A percentile compares a stretch with the other conserved stretches of the same genome.
Evolutionary conservation across 2,329 filamentous ascomycete genomes (phyloP).

Genomic region (Bipolaris bicolor): DNA sequence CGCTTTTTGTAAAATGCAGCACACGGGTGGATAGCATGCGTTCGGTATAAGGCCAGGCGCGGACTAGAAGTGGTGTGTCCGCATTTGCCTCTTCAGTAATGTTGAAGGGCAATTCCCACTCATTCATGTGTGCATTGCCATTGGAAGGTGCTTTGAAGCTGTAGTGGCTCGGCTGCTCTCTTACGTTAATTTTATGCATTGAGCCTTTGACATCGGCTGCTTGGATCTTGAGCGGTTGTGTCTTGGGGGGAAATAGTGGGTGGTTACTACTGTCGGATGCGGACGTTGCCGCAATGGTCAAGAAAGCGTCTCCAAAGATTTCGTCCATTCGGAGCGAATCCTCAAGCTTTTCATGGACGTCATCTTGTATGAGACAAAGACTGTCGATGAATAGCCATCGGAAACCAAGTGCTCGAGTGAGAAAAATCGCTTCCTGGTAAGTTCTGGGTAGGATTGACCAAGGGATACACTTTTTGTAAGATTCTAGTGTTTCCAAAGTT

Average conservation of each 20-base stretch:
- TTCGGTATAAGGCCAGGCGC: conserved; percentile 45
- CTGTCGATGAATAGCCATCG: conserved; percentile 48
- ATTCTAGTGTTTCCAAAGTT: conserved; percentile 33
- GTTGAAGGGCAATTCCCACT: conserved; percentile 44
- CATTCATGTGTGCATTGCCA: conserved; percentile 43
- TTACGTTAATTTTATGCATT: conserved; percentile 39
- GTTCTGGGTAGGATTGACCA: conserved; percentile 40
- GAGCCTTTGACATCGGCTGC: conserved; percentile 43
- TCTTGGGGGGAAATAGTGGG: conserved; percentile 34
- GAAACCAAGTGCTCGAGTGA: conserved; percentile 46
- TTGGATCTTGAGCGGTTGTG: conserved; percentile 41
- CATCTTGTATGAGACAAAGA: conserved; percentile 44
- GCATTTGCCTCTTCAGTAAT: conserved; percentile 36
- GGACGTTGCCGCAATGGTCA: conserved; percentile 45
- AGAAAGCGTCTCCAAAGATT: conserved; percentile 41
- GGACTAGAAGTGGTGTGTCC: conserved; percentile 41
- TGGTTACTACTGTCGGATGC: conserved; percentile 36
- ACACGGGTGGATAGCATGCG: conserved; percentile 41
- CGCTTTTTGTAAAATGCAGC: conserved; percentile 44
- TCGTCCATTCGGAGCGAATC: conserved; percentile 38
- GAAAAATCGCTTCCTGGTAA: conserved; percentile 44
- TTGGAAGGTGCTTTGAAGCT: conserved; percentile 46
- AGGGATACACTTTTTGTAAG: conserved; percentile 37
- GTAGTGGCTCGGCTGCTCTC: conserved; percentile 46
- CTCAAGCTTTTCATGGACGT: conserved; percentile 33